These are phyloP conservation scores for Macrolepiota fuliginosa DNA, from an alignment of 768 basidiomycete species.

Conservation along the genomic window DNA sequence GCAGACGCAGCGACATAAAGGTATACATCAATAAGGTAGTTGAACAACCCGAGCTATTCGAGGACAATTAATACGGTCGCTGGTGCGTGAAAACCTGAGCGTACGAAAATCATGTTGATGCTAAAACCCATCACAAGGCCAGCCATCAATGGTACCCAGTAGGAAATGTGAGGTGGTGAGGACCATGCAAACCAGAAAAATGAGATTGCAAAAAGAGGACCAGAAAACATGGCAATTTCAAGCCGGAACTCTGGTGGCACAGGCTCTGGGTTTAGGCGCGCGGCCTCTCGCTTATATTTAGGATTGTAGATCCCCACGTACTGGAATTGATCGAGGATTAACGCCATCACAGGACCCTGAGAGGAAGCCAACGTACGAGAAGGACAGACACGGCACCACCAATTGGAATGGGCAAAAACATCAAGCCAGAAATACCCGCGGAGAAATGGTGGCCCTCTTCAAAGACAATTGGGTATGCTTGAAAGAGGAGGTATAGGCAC, in stretches of 20 bases:
- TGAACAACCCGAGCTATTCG: slow-evolving; percentile 47
- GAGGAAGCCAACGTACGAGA: slow-evolving; percentile 29
- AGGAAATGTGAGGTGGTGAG: slow-evolving; percentile 47
- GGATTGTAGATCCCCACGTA: slow-evolving; percentile 50
- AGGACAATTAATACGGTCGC: no score
- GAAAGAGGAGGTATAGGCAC: slow-evolving; percentile 58
- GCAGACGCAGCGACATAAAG: slow-evolving; percentile 54
- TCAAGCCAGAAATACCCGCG: slow-evolving; percentile 53
- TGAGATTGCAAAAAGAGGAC: slow-evolving; percentile 48
- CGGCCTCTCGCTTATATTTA: slow-evolving; percentile 41
- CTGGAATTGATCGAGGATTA: slow-evolving; percentile 20
- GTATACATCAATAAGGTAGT: slow-evolving; percentile 65
- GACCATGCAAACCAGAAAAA: slow-evolving; percentile 77
- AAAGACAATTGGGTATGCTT: slow-evolving; percentile 62
- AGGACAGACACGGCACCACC: slow-evolving; percentile 45
- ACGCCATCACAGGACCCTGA: background rate
- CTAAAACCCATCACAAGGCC: slow-evolving; percentile 51
- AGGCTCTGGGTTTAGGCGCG: slow-evolving; percentile 42
- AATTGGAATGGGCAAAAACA: slow-evolving; percentile 58
- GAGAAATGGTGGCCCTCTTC: slow-evolving; percentile 50
- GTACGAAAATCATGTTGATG: slow-evolving; percentile 52
- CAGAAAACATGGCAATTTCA: slow-evolving; percentile 44
- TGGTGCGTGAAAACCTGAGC: slow-evolving; percentile 20
- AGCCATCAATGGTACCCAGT: slow-evolving; percentile 52
- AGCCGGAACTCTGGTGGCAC: slow-evolving; percentile 63